A percentile compares a stretch with the other conserved stretches of the same genome.
These are phyloP conservation scores for Citrus maxima DNA, from an alignment of 345 rosid genomes.

Conservation along the genomic window DNA sequence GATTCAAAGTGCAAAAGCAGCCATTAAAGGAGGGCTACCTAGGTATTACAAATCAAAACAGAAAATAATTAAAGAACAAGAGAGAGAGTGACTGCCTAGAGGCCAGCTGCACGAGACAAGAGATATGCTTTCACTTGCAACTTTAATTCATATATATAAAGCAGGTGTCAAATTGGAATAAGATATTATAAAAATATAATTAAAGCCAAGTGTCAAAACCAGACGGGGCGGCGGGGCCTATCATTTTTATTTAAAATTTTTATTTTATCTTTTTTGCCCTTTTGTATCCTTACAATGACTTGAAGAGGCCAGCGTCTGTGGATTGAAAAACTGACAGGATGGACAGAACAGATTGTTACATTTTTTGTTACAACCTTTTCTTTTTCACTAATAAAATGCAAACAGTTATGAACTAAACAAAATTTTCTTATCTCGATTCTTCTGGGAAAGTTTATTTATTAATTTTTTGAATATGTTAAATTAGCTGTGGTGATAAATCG, in stretches of 20 bases:
- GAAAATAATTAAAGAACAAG: not conserved
- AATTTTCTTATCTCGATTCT: not conserved
- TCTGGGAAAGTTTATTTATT: not conserved
- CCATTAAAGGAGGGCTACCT: not conserved
- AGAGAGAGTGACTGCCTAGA: not conserved
- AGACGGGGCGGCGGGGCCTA: not conserved
- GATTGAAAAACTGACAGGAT: not conserved
- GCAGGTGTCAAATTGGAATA: not conserved
- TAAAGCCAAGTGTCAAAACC: slow-evolving; percentile 9
- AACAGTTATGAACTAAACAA: not conserved
- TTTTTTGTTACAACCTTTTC: not conserved
- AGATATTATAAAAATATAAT: not conserved
- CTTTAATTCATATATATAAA: not conserved
- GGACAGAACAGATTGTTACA: not conserved
- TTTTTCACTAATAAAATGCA: not conserved
- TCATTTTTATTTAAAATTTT: not conserved
- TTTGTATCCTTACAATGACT: slow-evolving; percentile 3
- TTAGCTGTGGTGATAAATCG: not conserved
- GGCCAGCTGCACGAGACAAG: too few species aligned
- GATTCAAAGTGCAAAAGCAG: not conserved
- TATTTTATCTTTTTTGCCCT: not conserved
- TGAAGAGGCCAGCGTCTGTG: slow-evolving; percentile 16
- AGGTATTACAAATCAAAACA: not conserved
- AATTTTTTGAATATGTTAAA: not conserved
- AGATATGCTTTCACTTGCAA: not conserved